A percentile compares a stretch with the other conserved stretches of the same genome.
These are phyloP conservation scores for Punctularia strigosozonata DNA, from an alignment of 768 basidiomycete genomes.

Conservation along the genomic window DNA sequence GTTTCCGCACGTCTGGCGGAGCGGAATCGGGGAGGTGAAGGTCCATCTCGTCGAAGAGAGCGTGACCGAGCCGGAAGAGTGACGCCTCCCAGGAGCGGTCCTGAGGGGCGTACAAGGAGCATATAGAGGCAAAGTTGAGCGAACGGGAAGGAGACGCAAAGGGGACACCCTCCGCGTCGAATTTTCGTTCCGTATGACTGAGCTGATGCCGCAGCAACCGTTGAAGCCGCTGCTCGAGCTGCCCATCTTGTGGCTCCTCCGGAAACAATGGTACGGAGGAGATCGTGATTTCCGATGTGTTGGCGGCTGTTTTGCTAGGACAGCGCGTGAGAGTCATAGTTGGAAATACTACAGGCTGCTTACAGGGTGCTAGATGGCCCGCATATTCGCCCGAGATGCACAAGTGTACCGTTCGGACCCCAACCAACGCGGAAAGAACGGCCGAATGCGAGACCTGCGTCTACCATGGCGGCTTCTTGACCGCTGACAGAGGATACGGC, in stretches of 20 bases:
- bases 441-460: slow-evolving; percentile 79
- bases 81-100: slow-evolving; percentile 67
- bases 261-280: slow-evolving; percentile 32
- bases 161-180: slow-evolving; percentile 60
- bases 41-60: slow-evolving; percentile 80
- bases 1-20: slow-evolving; percentile 50
- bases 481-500: slow-evolving; percentile 54
- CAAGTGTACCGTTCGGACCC: slow-evolving; percentile 71
- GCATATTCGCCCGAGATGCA: slow-evolving; percentile 69
- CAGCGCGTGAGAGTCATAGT: not conserved
- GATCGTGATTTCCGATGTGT: slow-evolving; percentile 46
- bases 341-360: slow-evolving; percentile 16
- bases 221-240: too few relatives aligned
- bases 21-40: slow-evolving; percentile 43
- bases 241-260: slow-evolving; percentile 20
- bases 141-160: slow-evolving; percentile 49
- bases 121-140: slow-evolving; percentile 73
- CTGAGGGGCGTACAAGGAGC: slow-evolving; percentile 53
- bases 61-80: slow-evolving; percentile 80
- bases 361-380: slow-evolving; percentile 41
- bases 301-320: slow-evolving; percentile 40
- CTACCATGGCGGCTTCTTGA: slow-evolving; percentile 53
- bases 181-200: slow-evolving; percentile 55
- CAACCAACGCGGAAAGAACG: slow-evolving; percentile 85
- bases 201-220: slow-evolving; percentile 72